These are phyloP conservation scores for Parafenestella ontariensis DNA, from an alignment of 2,329 filamentous ascomycete genomes.

Conservation along the genomic window DNA sequence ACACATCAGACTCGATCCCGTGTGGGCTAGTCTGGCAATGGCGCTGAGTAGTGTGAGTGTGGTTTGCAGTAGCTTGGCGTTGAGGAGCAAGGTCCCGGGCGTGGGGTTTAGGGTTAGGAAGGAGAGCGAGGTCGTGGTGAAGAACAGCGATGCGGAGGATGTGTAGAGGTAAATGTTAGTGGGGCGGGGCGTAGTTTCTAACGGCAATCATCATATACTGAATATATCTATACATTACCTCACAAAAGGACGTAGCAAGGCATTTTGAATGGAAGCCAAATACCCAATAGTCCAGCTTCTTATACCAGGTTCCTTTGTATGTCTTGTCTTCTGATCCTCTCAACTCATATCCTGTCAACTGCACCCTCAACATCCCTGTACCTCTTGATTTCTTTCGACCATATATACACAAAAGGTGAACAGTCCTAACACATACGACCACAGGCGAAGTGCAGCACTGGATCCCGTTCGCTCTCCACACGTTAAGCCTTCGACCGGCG, in stretches of 20 bases:
- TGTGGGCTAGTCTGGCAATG: conserved; percentile 93
- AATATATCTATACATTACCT: not conserved
- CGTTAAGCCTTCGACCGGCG: not conserved
- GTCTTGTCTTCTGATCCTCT: too few species aligned
- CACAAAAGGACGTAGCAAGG: not conserved
- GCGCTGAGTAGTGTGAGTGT: conserved; percentile 90
- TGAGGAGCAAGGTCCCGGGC: conserved; percentile 62
- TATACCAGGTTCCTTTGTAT: not conserved
- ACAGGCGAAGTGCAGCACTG: not conserved
- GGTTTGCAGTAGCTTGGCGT: conserved; percentile 77
- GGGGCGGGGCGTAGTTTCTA: not conserved
- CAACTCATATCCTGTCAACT: too few species aligned
- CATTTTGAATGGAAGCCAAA: not conserved
- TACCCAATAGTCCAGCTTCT: not conserved
- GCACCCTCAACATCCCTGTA: too few species aligned
- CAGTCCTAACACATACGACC: not conserved
- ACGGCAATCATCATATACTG: too few species aligned
- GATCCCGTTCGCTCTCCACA: not conserved
- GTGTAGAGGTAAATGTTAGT: not conserved
- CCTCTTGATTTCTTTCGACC: too few species aligned
- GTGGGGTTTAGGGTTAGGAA: conserved; percentile 51
- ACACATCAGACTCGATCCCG: conserved; percentile 73
- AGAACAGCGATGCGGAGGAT: not conserved
- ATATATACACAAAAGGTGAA: too few species aligned
- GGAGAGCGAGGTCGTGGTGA: conserved; percentile 1